Evolutionary conservation across 345 rosid species (phyloP).

Genomic region (Garcia nutans): DNA sequence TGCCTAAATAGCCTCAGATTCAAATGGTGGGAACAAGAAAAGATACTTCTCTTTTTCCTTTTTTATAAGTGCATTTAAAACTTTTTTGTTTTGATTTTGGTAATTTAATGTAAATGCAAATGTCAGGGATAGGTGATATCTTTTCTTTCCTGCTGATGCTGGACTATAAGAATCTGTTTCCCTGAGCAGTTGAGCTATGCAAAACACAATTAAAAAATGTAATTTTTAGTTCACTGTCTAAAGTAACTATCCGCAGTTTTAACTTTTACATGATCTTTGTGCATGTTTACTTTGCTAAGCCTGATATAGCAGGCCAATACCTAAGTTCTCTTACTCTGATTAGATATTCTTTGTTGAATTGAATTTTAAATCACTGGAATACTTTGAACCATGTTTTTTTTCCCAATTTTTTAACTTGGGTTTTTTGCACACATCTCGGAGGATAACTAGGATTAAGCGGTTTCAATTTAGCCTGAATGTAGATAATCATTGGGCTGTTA

Average conservation of each 20-base stretch:
- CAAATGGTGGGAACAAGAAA: not conserved
- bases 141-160: conserved; percentile 10
- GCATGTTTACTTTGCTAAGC: not conserved
- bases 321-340: not conserved
- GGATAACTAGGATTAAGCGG: too few relatives aligned
- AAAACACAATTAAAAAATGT: not conserved
- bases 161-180: not conserved
- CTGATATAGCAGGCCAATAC: not conserved
- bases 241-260: not conserved
- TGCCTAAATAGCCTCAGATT: conserved; percentile 5
- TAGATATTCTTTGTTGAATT: not conserved
- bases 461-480: too few relatives aligned
- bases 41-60: not conserved
- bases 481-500: too few relatives aligned
- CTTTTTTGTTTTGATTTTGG: not conserved
- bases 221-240: not conserved
- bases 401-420: too few relatives aligned
- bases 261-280: not conserved
- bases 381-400: not conserved
- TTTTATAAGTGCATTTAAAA: not conserved
- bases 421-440: too few relatives aligned
- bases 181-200: not conserved
- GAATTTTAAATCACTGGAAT: not conserved
- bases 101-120: not conserved
- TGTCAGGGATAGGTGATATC: not conserved